phyloP scores from a whole-genome alignment of 148 eudicot species.

The Cornus florida region DNA sequence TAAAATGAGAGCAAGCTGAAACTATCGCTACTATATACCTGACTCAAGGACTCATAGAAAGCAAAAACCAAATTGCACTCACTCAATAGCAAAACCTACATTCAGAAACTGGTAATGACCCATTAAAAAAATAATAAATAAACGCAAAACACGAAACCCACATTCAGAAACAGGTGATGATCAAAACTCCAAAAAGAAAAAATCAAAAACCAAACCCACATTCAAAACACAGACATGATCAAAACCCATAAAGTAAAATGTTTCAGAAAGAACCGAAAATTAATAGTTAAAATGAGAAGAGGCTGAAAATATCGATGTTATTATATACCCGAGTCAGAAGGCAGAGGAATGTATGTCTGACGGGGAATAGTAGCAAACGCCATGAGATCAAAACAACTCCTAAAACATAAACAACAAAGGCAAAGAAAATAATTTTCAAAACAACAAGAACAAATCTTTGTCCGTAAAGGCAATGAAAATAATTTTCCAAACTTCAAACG shows the following conservation, averaged over 20 bases:
- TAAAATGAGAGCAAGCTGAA: not conserved
- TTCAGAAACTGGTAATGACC: not conserved
- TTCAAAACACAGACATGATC: not conserved
- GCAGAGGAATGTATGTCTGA: conserved; percentile 57
- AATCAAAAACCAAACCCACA: not conserved
- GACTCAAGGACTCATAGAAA: conserved; percentile 16
- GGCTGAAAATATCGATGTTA: not conserved
- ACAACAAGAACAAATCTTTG: not conserved
- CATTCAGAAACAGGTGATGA: not conserved
- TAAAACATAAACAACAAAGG: not conserved
- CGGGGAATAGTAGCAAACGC: conserved; percentile 49
- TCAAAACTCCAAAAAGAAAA: not conserved
- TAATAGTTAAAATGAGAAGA: not conserved
- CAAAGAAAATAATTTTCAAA: not conserved
- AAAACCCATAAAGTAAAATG: conserved; percentile 1
- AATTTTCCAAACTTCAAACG: no score
- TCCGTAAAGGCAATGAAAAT: not conserved
- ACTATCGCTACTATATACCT: conserved; percentile 26
- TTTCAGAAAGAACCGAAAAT: no score
- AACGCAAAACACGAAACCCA: not conserved
- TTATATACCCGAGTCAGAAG: conserved; percentile 51
- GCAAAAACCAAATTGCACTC: not conserved
- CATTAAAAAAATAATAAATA: not conserved
- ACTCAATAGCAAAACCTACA: no score
- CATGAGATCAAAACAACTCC: conserved; percentile 35